These are phyloP conservation scores for Samsoniella hepiali DNA, from an alignment of 2,329 filamentous ascomycete genomes.

Conservation along the genomic window DNA sequence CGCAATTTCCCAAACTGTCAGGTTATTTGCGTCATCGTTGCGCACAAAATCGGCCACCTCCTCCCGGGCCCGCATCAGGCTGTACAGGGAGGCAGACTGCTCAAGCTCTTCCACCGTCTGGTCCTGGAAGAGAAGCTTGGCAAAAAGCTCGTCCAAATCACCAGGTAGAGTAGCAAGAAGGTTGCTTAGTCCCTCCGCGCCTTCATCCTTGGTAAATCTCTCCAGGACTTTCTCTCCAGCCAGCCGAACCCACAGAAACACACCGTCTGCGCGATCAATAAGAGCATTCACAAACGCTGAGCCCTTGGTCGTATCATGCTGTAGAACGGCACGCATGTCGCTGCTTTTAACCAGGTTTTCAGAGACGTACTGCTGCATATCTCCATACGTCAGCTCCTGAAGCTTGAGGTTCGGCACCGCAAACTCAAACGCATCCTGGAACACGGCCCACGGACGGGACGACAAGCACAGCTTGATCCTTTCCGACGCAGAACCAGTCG, in stretches of 20 bases:
- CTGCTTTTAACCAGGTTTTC: slow-evolving; percentile 23
- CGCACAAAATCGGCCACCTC: slow-evolving; percentile 31
- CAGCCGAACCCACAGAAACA: slow-evolving; percentile 34
- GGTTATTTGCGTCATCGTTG: slow-evolving; percentile 30
- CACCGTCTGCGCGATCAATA: slow-evolving; percentile 29
- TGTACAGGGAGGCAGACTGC: slow-evolving; percentile 29
- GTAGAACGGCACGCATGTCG: slow-evolving; percentile 20
- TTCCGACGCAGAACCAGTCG: slow-evolving; percentile 14
- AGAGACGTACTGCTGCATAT: slow-evolving; percentile 29
- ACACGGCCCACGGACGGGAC: slow-evolving; percentile 31
- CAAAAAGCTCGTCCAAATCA: slow-evolving; percentile 30
- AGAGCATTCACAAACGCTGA: slow-evolving; percentile 21
- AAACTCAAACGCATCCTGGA: slow-evolving; percentile 27
- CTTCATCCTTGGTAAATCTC: slow-evolving; percentile 13
- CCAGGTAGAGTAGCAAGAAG: slow-evolving; percentile 24
- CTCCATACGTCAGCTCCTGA: slow-evolving; percentile 27
- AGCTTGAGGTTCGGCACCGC: slow-evolving; percentile 27
- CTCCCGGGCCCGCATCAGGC: slow-evolving; percentile 32
- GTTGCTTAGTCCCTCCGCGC: slow-evolving; percentile 13
- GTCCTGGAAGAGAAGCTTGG: slow-evolving; percentile 30
- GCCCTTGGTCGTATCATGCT: slow-evolving; percentile 5
- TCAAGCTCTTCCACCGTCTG: slow-evolving; percentile 22
- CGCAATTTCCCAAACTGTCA: slow-evolving; percentile 34
- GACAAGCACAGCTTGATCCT: slow-evolving; percentile 33
- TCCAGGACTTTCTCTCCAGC: slow-evolving; percentile 30